Conservation (phyloP, 2,329 filamentous ascomycete species). For the Bipolaris victoriae region DNA sequence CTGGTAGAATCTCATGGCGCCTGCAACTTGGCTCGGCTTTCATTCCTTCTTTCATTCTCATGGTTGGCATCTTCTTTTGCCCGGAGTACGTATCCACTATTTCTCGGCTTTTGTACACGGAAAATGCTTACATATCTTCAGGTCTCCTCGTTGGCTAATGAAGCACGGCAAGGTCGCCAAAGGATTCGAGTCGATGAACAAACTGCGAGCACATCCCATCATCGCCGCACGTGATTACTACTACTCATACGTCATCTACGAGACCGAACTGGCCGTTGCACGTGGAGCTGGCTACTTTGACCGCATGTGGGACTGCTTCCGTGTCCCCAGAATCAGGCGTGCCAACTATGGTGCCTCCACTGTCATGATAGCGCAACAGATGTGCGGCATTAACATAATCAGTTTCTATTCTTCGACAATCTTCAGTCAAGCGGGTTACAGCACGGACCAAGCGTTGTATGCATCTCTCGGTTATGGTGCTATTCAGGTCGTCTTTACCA, state of each 20-base stretch:
- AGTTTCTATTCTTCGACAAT: conserved; percentile 78
- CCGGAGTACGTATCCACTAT: conserved; percentile 33
- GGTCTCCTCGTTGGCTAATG: conserved; percentile 50
- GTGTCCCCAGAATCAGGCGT: conserved; percentile 46
- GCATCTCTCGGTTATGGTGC: conserved; percentile 48
- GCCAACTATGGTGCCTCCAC: conserved; percentile 50
- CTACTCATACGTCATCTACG: conserved; percentile 45
- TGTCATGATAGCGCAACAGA: conserved; percentile 50
- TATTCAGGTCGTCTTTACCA: conserved; percentile 45
- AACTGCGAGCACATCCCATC: conserved; percentile 48
- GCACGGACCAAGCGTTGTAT: conserved; percentile 36
- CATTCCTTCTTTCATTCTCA: conserved; percentile 48
- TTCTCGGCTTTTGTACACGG: no score
- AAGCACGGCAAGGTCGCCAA: conserved; percentile 45
- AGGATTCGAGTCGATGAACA: conserved; percentile 58
- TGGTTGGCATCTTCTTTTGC: conserved; percentile 45
- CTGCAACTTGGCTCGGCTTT: conserved; percentile 50
- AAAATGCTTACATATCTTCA: neutral
- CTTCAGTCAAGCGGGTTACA: conserved; percentile 62
- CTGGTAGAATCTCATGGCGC: conserved; percentile 44
- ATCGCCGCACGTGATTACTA: conserved; percentile 48
- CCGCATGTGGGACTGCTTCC: conserved; percentile 58
- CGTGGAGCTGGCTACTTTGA: conserved; percentile 45
- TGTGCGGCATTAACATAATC: conserved; percentile 70
- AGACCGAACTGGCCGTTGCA: conserved; percentile 44